Conservation (phyloP, 108 stramenopile genomes). For the Cyclotella choctawhatcheeana region DNA sequence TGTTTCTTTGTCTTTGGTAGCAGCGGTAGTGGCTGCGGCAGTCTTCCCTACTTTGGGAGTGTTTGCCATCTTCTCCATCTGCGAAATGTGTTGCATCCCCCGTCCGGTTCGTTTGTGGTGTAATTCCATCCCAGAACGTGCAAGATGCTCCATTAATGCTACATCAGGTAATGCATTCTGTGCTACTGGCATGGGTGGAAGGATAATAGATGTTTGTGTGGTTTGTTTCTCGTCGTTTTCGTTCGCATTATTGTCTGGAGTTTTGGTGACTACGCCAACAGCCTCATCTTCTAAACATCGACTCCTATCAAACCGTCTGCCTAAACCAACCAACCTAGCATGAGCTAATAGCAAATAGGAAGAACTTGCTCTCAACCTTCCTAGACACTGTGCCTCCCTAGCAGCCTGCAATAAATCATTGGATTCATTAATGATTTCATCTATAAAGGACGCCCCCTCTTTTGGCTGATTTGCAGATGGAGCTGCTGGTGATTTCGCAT, state of each 20-base stretch:
- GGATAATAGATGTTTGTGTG: not conserved
- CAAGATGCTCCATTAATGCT: conserved; percentile 85
- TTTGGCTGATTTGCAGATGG: too few species aligned
- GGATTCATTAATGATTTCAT: conserved; percentile 77
- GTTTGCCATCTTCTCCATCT: conserved; percentile 21
- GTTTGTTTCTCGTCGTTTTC: conserved; percentile 11
- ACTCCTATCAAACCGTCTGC: conserved; percentile 79
- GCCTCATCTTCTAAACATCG: conserved; percentile 17
- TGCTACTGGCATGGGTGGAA: conserved; percentile 21
- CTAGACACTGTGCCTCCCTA: conserved; percentile 74
- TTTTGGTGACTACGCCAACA: not conserved
- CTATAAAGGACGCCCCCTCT: conserved; percentile 34
- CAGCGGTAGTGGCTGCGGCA: not conserved
- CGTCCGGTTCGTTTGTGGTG: conserved; percentile 82
- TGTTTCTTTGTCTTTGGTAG: conserved; percentile 11
- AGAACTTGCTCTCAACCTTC: conserved; percentile 74
- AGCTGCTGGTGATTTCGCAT: too few species aligned
- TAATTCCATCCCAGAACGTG: conserved; percentile 80
- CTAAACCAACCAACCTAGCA: conserved; percentile 80
- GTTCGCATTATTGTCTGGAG: not conserved
- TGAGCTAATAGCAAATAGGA: conserved; percentile 78
- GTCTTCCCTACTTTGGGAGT: not conserved
- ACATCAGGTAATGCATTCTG: conserved; percentile 33
- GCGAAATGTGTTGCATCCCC: conserved; percentile 61
- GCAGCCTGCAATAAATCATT: conserved; percentile 78